Conservation (phyloP, 2,329 filamentous ascomycete species). For the Botryosphaeria dothidea region DNA sequence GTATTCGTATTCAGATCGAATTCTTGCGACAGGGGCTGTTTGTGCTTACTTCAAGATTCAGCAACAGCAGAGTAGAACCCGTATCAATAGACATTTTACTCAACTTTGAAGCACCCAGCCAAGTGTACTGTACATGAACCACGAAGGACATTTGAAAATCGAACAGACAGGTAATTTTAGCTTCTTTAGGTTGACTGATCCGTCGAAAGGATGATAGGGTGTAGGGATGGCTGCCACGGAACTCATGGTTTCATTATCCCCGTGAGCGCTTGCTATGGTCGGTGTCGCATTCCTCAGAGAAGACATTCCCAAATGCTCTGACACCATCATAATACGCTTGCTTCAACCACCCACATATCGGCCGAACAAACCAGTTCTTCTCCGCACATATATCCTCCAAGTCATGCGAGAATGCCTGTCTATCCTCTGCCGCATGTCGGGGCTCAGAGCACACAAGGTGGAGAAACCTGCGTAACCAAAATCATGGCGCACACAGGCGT, state of each 20-base stretch:
- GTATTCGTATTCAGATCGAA: neutral
- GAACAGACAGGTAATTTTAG: too few relatives aligned
- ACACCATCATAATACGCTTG: neutral
- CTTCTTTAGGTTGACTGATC: neutral
- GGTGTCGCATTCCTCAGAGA: neutral
- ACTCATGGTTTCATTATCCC: neutral
- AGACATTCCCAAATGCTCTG: neutral
- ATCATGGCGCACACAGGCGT: constrained; percentile 5
- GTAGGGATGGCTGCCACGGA: neutral
- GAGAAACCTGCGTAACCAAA: neutral
- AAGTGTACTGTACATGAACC: too few relatives aligned
- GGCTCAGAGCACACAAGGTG: neutral
- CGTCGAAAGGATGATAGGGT: neutral
- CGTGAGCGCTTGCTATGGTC: neutral
- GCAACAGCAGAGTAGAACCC: too few relatives aligned
- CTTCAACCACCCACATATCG: neutral
- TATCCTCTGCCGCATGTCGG: neutral
- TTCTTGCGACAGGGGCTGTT: neutral
- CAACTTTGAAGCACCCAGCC: too few relatives aligned
- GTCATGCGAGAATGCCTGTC: neutral
- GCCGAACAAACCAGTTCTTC: neutral
- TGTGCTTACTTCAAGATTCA: too few relatives aligned
- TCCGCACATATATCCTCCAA: neutral
- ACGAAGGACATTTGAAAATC: too few relatives aligned
- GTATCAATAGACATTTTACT: too few relatives aligned